Conservation (phyloP, 176 grass and related monocot genomes). For the Alopecurus myosuroides region DNA sequence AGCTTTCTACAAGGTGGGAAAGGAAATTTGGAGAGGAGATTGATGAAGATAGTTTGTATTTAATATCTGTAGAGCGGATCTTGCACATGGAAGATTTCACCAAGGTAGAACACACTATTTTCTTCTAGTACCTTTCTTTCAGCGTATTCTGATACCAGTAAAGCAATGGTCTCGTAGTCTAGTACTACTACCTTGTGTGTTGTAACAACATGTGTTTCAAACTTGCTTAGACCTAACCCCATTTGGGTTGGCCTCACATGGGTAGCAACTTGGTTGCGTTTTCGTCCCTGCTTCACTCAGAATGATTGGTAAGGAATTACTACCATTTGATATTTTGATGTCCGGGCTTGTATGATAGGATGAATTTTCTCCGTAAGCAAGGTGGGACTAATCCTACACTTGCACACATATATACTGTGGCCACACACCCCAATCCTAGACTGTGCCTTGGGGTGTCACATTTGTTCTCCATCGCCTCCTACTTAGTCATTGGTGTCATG, state of each 20-base stretch:
- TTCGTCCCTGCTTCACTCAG: background rate
- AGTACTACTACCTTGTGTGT: conserved; percentile 4
- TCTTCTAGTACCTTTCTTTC: background rate
- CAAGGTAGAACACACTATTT: conserved; percentile 47
- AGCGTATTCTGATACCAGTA: background rate
- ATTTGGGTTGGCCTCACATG: background rate
- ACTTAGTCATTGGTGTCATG: background rate
- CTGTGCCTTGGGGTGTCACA: background rate
- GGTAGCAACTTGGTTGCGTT: background rate
- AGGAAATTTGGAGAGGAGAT: conserved; percentile 87
- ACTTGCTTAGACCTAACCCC: background rate
- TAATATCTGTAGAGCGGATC: conserved; percentile 78
- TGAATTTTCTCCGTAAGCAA: background rate
- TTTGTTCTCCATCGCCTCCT: background rate
- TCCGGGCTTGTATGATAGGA: background rate
- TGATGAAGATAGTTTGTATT: conserved; percentile 64
- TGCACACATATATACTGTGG: background rate
- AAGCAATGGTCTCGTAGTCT: background rate
- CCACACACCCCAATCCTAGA: background rate
- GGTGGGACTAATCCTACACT: background rate
- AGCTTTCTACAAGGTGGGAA: conserved; percentile 77
- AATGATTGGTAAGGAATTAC: background rate
- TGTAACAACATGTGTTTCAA: background rate
- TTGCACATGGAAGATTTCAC: conserved; percentile 89
- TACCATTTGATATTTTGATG: background rate